These are phyloP conservation scores for Thelephora ganbajun DNA, from an alignment of 768 basidiomycete genomes.

Conservation along the genomic window DNA sequence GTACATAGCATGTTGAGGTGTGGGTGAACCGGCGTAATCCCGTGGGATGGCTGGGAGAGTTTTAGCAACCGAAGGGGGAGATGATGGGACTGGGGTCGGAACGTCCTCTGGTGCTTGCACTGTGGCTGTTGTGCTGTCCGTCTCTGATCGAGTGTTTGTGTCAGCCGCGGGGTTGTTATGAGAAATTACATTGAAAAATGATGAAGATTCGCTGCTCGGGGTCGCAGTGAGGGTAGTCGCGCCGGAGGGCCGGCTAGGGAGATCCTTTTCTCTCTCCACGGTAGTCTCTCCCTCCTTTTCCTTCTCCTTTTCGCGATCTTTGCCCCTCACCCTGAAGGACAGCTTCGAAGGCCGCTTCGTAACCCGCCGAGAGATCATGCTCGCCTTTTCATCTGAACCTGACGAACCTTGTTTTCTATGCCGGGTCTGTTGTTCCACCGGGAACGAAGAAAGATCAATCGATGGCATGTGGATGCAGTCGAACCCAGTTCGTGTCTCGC, in stretches of 20 bases:
- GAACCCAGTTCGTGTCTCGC: constrained; percentile 81
- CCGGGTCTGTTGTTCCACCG: constrained; percentile 20
- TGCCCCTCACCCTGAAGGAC: constrained; percentile 55
- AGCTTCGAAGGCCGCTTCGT: constrained; percentile 68
- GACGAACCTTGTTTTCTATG: constrained; percentile 32
- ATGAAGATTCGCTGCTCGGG: constrained; percentile 65
- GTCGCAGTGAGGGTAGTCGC: constrained; percentile 45
- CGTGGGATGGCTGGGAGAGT: constrained; percentile 71
- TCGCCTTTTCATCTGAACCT: constrained; percentile 37
- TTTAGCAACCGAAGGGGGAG: constrained; percentile 42
- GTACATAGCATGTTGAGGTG: constrained; percentile 25
- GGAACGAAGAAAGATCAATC: constrained; percentile 76
- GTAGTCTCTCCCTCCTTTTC: constrained; percentile 26
- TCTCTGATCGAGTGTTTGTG: constrained; percentile 18
- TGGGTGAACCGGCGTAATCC: constrained; percentile 34
- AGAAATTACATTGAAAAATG: constrained; percentile 72
- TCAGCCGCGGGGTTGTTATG: constrained; percentile 28
- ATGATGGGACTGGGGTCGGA: constrained; percentile 8
- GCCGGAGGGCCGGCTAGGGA: constrained; percentile 27
- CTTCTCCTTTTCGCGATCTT: constrained; percentile 27
- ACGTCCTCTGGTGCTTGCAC: constrained; percentile 8
- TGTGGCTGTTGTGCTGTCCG: constrained; percentile 9
- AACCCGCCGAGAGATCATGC: constrained; percentile 30
- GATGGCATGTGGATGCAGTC: constrained; percentile 94
- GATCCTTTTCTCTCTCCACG: constrained; percentile 29